phyloP scores from a whole-genome alignment of 2,329 filamentous ascomycete species.

The Dissoconium aciculare region DNA sequence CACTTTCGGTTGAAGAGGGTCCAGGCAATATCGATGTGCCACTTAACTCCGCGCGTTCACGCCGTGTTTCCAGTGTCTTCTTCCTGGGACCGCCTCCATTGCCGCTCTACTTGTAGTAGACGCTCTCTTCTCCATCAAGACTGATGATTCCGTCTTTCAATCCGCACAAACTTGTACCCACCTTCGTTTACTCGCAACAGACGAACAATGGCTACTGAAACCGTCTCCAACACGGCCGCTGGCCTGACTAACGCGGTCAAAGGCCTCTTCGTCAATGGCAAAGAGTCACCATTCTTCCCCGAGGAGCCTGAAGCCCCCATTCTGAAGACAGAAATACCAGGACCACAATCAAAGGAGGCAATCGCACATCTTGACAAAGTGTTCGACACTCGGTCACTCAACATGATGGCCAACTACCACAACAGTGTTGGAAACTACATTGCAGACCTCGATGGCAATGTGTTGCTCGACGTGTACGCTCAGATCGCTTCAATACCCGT shows the following conservation, averaged over 20 bases:
- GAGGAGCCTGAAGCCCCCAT: conserved; percentile 44
- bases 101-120: too few species aligned
- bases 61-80: too few species aligned
- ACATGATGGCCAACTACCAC: conserved; percentile 65
- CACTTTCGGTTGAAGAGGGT: too few species aligned
- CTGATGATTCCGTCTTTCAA: too few species aligned
- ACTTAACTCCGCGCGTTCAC: too few species aligned
- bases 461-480: conserved; percentile 65
- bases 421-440: conserved; percentile 71
- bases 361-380: conserved; percentile 59
- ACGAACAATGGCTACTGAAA: conserved; percentile 21
- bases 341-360: conserved; percentile 55
- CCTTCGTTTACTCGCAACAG: conserved; percentile 5
- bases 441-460: conserved; percentile 55
- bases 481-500: conserved; percentile 88
- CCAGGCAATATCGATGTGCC: too few species aligned
- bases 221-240: conserved; percentile 18
- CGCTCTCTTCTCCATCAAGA: too few species aligned
- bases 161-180: too few species aligned
- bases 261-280: conserved; percentile 11
- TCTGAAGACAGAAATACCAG: conserved; percentile 50
- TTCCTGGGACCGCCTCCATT: too few species aligned
- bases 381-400: conserved; percentile 74
- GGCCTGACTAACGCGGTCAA: conserved; percentile 20
- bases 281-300: conserved; percentile 29